These are phyloP conservation scores for Trametes coccinea DNA, from an alignment of 768 basidiomycete genomes.

Conservation along the genomic window DNA sequence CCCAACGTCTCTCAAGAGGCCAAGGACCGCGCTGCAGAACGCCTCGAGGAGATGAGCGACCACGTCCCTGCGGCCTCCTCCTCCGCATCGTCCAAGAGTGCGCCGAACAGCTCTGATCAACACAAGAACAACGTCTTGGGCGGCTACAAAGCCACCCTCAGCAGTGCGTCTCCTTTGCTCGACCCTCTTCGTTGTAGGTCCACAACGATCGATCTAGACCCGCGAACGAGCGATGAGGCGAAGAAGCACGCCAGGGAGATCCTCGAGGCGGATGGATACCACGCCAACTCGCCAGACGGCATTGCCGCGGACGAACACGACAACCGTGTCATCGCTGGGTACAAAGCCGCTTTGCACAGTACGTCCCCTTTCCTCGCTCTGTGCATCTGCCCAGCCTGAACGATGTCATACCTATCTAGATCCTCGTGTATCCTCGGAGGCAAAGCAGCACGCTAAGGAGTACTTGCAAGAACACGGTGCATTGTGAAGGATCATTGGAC, in stretches of 20 bases:
- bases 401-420: conserved; percentile 30
- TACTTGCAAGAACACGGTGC: conserved; percentile 37
- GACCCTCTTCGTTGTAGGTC: neutral
- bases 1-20: conserved; percentile 55
- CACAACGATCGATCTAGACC: neutral
- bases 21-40: conserved; percentile 45
- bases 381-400: neutral
- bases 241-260: conserved; percentile 56
- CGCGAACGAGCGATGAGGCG: conserved; percentile 33
- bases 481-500: conserved; percentile 6
- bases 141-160: conserved; percentile 50
- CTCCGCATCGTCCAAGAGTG: too few species aligned
- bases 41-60: conserved; percentile 41
- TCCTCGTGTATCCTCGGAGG: conserved; percentile 46
- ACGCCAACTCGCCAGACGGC: conserved; percentile 30
- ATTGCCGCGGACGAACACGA: conserved; percentile 41
- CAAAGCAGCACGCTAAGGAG: conserved; percentile 49
- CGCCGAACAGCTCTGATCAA: neutral
- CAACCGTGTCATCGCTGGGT: conserved; percentile 50
- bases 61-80: conserved; percentile 8
- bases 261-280: conserved; percentile 45
- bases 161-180: conserved; percentile 31
- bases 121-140: conserved; percentile 31
- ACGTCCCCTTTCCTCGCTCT: neutral
- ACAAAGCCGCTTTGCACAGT: conserved; percentile 57